Base-by-base conservation (phyloP, 2,329 filamentous ascomycete species). In the Sclerotiophoma versabilis region DNA sequence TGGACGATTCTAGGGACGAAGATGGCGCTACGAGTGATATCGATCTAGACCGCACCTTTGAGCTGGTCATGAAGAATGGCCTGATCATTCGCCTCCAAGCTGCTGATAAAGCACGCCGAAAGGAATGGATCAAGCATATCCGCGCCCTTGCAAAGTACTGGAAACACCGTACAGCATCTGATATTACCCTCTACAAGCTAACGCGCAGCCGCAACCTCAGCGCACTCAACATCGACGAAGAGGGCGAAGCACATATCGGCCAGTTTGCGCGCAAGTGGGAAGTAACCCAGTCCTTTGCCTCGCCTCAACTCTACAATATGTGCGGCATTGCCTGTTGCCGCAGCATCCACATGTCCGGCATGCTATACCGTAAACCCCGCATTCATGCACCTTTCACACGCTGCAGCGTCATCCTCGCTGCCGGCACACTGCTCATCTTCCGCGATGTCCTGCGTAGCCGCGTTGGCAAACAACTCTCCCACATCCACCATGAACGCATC, bases 241-340 rank as follows among this genome's bases (percentile, higher is more conserved):
- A 86, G 60, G 79, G 83, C 60, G 87, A 89, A 71, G 85, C 87
- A 0, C 74, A 83, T 36, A 73, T 89, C n/a, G 87, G 86, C 9
- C 85, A 88, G 64, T 88, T 85, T 64, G 85, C 85, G 0, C 77
- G 80, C 59, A 88, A 89, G 64, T 89, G 87, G 87, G 87, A 89
- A 68, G 85, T 89, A 19, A 83, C 79, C 14, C 81, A 86, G 58
- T 83, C 85, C 1, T 82, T 82, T 60, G 84, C 86, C n/a, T 87
- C 82, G 1, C 82, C 86, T 1, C 75, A 83, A 32, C 73, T 89
- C n/a, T 88, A 87, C 76, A 86, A 89, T 68, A 81, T 89, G 75
- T 89, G 87, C 69, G 81, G 83, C n/a, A 81, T 89, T 19, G 80
- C 83, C 10, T 80, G 79, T 30, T 89, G 87, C 67, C 83, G 87